Evolutionary conservation across 257 asterid species (phyloP).

Genomic region (Capsicum baccatum): DNA sequence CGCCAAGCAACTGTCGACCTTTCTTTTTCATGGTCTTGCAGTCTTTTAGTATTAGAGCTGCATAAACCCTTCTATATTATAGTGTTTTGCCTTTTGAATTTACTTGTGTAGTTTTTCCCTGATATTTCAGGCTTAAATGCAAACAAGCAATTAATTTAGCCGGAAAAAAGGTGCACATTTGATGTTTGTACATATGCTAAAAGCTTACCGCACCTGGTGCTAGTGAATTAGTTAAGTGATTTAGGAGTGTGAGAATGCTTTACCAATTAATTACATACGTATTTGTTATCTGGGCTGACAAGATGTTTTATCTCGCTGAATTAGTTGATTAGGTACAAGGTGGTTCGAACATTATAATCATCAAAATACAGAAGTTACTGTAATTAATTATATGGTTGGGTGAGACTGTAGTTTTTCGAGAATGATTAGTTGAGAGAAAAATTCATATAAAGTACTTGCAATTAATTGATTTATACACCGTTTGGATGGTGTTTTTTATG

Average conservation of each 20-base stretch:
- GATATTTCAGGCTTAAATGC: neutral
- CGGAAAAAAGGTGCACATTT: neutral
- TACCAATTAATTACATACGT: too few species aligned
- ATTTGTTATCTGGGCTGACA: neutral
- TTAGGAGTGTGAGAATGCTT: neutral
- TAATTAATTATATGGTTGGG: neutral
- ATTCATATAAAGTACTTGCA: too few species aligned
- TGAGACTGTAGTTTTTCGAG: too few species aligned
- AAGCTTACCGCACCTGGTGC: neutral
- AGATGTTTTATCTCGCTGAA: too few species aligned
- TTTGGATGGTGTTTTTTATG: too few species aligned
- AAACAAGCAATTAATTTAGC: neutral
- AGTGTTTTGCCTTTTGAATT: neutral
- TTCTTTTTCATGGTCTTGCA: neutral
- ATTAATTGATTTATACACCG: too few species aligned
- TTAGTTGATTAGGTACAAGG: too few species aligned
- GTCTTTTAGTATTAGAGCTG: neutral
- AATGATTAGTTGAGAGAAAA: neutral
- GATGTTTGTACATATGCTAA: neutral
- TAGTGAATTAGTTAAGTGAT: neutral
- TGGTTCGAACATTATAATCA: too few species aligned
- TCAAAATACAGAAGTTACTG: too few species aligned
- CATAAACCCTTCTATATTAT: neutral
- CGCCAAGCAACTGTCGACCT: neutral
- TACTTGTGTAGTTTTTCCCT: neutral